A percentile compares a stretch with the other conserved stretches of the same genome.
These are phyloP conservation scores for Trichophyton schoenleinii DNA, from an alignment of 2,329 filamentous ascomycete genomes.

Conservation along the genomic window DNA sequence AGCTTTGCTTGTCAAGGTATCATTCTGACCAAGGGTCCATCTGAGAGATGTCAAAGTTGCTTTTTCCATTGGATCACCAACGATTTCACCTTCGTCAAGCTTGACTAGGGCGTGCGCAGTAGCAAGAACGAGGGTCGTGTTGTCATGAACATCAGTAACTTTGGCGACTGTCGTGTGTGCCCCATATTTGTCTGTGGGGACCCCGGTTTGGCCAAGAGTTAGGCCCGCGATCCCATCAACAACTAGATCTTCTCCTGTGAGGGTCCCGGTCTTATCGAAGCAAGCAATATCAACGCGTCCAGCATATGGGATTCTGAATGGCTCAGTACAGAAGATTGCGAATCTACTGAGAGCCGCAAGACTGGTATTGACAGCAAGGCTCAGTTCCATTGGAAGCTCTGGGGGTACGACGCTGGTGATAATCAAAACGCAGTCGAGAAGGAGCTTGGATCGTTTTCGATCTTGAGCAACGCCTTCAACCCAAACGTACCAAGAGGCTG, in stretches of 20 bases:
- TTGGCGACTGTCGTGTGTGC: slow-evolving; percentile 68
- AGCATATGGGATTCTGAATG: slow-evolving; percentile 93
- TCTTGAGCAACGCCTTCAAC: slow-evolving; percentile 88
- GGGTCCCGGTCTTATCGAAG: slow-evolving; percentile 95
- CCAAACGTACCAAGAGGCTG: slow-evolving; percentile 98
- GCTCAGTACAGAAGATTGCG: slow-evolving; percentile 97
- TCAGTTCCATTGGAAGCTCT: slow-evolving; percentile 95
- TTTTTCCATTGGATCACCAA: slow-evolving; percentile 98
- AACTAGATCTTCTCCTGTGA: slow-evolving; percentile 92
- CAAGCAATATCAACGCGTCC: slow-evolving; percentile 92
- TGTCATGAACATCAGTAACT: slow-evolving; percentile 56
- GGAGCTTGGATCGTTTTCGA: slow-evolving; percentile 90
- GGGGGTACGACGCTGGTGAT: slow-evolving; percentile 97
- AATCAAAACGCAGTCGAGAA: slow-evolving; percentile 94
- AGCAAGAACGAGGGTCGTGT: slow-evolving; percentile 85
- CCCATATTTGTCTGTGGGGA: slow-evolving; percentile 60
- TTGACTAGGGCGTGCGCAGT: slow-evolving; percentile 93
- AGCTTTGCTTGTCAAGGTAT: slow-evolving; percentile 60
- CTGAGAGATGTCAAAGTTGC: slow-evolving; percentile 80
- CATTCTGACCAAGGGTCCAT: slow-evolving; percentile 84
- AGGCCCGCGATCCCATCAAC: slow-evolving; percentile 94
- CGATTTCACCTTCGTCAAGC: slow-evolving; percentile 90
- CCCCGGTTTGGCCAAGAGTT: slow-evolving; percentile 55
- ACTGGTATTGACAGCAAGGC: slow-evolving; percentile 93
- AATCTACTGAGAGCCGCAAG: slow-evolving; percentile 86